Base-by-base conservation (phyloP, 345 rosid genomes). In the Triadica sebifera region DNA sequence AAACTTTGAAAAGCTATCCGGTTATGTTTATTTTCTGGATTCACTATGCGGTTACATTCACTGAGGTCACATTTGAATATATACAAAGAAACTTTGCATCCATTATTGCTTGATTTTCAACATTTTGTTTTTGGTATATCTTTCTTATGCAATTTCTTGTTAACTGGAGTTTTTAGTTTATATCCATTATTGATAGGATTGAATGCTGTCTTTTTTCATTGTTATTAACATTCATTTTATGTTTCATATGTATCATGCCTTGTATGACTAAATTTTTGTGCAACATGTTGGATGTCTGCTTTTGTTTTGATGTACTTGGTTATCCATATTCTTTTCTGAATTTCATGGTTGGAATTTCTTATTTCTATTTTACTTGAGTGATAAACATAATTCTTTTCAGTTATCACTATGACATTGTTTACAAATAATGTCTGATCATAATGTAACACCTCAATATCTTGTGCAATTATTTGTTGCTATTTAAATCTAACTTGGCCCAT, bases 61-160 rank as follows among this genome's bases (percentile, higher is more conserved):
- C 37, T 5, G 13, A 29, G 34, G n/a, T 39, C 5, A 17, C 55
- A 20, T 12, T 12, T 13, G 19, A 67, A 67, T 24, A 47, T 47
- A 20, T 46, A 19, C n/a, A 55, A 50, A 17, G 12, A 51, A 39
- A 51, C 17, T 50, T 22, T 38, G n/a, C n/a, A 46, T 45, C 50
- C 50, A 41, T 3, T n/a, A n/a, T 41, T 62, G 64, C 34, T 17
- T 49, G n/a, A 37, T 59, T 34, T 12, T 63, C 10, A 1, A n/a
- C 4, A 24, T 43, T 65, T 74, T 64, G 19, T 45, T 64, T 73
- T 25, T 63, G 75, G 52, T 51, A 24, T 73, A 38, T 51, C 50
- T 64, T 50, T 45, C 19, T 38, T 25, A 13, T 43, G 65, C 39
- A 19, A 47, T 59, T 45, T 72, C 11, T 45, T 3, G 11, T 67